These are phyloP conservation scores for Sporisorium exsertum DNA, from an alignment of 1,284 basidiomycete genomes.

Conservation along the genomic window DNA sequence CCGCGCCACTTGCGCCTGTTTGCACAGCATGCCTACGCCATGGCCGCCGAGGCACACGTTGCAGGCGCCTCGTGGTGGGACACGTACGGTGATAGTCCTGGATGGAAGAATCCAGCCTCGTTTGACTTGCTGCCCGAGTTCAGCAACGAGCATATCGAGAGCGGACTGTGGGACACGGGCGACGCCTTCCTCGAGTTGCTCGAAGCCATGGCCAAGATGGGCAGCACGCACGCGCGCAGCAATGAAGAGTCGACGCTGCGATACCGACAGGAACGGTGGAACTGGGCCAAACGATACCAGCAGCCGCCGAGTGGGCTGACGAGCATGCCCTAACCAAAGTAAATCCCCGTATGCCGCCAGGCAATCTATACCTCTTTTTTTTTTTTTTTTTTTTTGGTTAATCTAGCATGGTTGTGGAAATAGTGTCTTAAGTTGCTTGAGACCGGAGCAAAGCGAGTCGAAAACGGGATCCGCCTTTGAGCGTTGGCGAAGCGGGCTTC, in stretches of 20 bases:
- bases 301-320: conserved; percentile 33
- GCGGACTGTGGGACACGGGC: conserved; percentile 52
- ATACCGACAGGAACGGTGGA: conserved; percentile 49
- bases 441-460: background rate
- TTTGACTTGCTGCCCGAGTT: conserved; percentile 40
- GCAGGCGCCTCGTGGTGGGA: conserved; percentile 41
- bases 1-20: conserved; percentile 54
- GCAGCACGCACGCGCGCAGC: conserved; percentile 46
- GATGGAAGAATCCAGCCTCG: conserved; percentile 46
- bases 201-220: conserved; percentile 54
- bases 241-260: conserved; percentile 44
- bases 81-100: conserved; percentile 34
- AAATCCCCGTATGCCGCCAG: background rate
- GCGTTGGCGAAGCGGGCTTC: background rate
- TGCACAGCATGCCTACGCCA: conserved; percentile 56
- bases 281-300: conserved; percentile 47
- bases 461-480: too few species aligned
- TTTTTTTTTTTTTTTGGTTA: background rate
- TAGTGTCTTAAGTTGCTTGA: too few species aligned
- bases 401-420: background rate
- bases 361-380: background rate
- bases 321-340: conserved; percentile 36
- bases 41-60: conserved; percentile 54
- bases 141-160: conserved; percentile 38
- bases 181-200: conserved; percentile 49